A percentile compares a stretch with the other conserved stretches of the same genome.
phyloP scores from a whole-genome alignment of 2,329 filamentous ascomycete genomes.

The Alternaria brassicae region DNA sequence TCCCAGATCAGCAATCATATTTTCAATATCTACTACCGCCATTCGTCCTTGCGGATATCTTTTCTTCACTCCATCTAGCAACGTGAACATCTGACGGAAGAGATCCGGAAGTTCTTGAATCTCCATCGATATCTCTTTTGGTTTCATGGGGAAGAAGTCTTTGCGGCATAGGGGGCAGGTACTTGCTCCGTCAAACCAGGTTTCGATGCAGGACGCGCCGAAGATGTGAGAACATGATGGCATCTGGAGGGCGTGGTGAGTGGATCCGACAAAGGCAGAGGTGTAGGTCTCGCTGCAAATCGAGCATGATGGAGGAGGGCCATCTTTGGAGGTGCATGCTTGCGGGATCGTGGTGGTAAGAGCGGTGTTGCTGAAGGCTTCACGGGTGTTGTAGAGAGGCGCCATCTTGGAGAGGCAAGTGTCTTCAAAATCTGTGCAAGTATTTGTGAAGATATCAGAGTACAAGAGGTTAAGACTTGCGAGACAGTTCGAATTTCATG shows the following conservation, averaged over 20 bases:
- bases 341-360: neutral
- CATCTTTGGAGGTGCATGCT: neutral
- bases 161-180: neutral
- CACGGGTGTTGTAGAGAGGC: neutral
- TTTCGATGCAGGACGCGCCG: constrained; percentile 1
- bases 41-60: neutral
- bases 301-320: neutral
- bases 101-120: neutral
- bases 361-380: neutral
- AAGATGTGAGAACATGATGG: neutral
- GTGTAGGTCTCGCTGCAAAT: neutral
- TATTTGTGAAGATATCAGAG: neutral
- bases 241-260: neutral
- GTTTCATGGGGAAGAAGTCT: neutral
- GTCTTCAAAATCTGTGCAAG: neutral
- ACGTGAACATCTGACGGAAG: neutral
- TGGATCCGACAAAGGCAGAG: neutral
- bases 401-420: neutral
- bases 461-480: no score
- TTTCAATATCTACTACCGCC: neutral
- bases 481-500: neutral
- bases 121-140: neutral
- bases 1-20: neutral
- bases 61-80: neutral
- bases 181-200: constrained; percentile 1